These are phyloP conservation scores for Aquilaria sinensis DNA, from an alignment of 345 rosid species.

Conservation along the genomic window DNA sequence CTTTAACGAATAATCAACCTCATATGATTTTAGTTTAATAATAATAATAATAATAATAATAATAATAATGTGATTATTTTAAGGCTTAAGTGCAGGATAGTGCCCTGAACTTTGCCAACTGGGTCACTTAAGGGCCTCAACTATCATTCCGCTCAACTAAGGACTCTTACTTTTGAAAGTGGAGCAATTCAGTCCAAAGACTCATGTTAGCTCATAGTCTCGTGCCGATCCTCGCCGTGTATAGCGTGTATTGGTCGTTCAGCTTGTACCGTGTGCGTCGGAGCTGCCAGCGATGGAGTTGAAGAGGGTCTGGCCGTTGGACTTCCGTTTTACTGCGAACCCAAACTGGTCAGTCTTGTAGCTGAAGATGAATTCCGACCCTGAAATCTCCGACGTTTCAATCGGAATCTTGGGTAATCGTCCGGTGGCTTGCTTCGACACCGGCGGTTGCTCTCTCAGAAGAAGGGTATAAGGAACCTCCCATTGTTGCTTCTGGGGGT, in stretches of 20 bases:
- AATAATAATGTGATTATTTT: too few relatives aligned
- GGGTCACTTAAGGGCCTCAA: too few relatives aligned
- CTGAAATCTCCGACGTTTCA: slow-evolving; percentile 45
- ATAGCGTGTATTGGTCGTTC: slow-evolving; percentile 87
- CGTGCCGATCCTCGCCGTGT: slow-evolving; percentile 30
- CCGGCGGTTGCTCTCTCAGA: slow-evolving; percentile 68
- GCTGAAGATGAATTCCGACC: slow-evolving; percentile 57
- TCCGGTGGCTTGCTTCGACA: slow-evolving; percentile 35
- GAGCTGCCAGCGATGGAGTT: slow-evolving; percentile 48
- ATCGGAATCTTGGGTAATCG: slow-evolving; percentile 44
- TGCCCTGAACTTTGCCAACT: too few relatives aligned
- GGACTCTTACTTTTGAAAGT: too few relatives aligned
- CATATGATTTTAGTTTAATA: too few relatives aligned
- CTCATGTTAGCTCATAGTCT: too few relatives aligned
- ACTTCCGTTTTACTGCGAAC: slow-evolving; percentile 80
- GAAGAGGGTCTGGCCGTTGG: slow-evolving; percentile 77
- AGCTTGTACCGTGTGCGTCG: slow-evolving; percentile 73
- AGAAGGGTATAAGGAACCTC: slow-evolving; percentile 87
- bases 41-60: too few relatives aligned
- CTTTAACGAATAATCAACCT: too few relatives aligned
- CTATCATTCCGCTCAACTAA: too few relatives aligned
- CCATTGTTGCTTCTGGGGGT: slow-evolving; percentile 84
- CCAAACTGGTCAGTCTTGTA: slow-evolving; percentile 71
- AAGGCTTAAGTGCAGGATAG: too few relatives aligned
- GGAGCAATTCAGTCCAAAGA: too few relatives aligned